These are phyloP conservation scores for Leccinum broughii DNA, from an alignment of 768 basidiomycete species.

Conservation along the genomic window DNA sequence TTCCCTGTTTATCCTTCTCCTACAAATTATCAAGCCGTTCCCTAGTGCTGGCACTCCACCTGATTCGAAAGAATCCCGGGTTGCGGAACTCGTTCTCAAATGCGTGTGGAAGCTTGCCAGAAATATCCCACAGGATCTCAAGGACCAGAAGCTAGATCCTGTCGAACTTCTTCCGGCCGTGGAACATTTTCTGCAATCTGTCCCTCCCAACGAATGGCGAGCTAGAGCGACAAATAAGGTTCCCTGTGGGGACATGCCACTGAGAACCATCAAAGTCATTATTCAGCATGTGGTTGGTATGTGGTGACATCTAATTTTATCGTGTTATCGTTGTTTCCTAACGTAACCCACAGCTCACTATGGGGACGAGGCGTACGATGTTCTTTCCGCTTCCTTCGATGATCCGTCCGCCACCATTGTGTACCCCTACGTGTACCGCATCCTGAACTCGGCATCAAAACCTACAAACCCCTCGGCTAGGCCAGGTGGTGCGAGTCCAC, in stretches of 20 bases:
- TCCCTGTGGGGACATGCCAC: conserved; percentile 96
- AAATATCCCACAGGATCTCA: conserved; percentile 90
- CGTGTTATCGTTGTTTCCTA: conserved; percentile 18
- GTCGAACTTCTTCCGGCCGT: conserved; percentile 89
- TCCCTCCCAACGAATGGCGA: conserved; percentile 96
- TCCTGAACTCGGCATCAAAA: conserved; percentile 69
- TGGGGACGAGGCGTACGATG: conserved; percentile 87
- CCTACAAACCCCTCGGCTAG: conserved; percentile 36
- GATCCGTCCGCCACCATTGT: conserved; percentile 98
- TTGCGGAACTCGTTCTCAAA: conserved; percentile 91
- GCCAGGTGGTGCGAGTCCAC: conserved; percentile 25
- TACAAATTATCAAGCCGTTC: conserved; percentile 84
- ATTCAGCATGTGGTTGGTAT: conserved; percentile 95
- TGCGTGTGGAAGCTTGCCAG: conserved; percentile 98
- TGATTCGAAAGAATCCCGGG: conserved; percentile 81
- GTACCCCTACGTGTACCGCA: conserved; percentile 92
- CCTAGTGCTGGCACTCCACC: conserved; percentile 67
- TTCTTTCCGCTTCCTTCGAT: conserved; percentile 88
- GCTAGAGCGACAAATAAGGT: conserved; percentile 87
- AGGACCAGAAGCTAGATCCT: conserved; percentile 76
- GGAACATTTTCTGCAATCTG: conserved; percentile 90
- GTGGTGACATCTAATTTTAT: conserved; percentile 34
- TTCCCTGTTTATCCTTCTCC: conserved; percentile 74
- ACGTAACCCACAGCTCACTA: conserved; percentile 58
- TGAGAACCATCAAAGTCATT: conserved; percentile 97